Percentiles rank a stretch among this genome's conserved stretches.
These are phyloP conservation scores for Rhododendron simsii DNA, from an alignment of 148 eudicot genomes.

Conservation along the genomic window DNA sequence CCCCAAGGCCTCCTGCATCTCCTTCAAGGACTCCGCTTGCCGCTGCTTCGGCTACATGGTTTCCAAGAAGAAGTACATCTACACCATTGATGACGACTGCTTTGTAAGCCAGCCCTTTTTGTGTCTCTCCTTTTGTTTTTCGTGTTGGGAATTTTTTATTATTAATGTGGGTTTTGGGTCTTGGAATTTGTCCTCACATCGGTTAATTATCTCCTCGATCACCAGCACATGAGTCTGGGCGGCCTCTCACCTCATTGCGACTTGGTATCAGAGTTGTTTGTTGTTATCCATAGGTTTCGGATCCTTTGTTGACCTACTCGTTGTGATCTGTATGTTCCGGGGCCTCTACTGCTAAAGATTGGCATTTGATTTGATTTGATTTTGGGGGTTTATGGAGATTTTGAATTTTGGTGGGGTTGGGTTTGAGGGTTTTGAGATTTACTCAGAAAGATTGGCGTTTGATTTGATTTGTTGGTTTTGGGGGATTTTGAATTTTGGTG, in stretches of 20 bases:
- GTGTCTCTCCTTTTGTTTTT: background rate
- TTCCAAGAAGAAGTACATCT: conserved; percentile 85
- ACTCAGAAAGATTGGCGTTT: background rate
- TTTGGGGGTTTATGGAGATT: background rate
- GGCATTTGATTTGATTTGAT: background rate
- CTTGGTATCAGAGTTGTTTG: background rate
- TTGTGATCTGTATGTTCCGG: background rate
- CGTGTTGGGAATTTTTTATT: background rate
- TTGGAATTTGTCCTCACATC: background rate
- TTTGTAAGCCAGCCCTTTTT: conserved; percentile 43
- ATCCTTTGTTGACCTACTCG: background rate
- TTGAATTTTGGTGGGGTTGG: background rate
- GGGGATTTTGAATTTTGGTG: background rate
- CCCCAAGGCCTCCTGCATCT: conserved; percentile 73
- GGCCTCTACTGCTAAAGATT: background rate
- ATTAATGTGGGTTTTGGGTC: background rate
- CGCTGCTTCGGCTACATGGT: conserved; percentile 83
- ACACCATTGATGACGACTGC: conserved; percentile 90
- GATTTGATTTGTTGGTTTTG: background rate
- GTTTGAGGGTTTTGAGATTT: background rate
- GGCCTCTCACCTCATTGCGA: background rate
- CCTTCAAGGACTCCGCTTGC: conserved; percentile 90
- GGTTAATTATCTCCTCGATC: too few relatives aligned
- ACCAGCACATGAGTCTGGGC: too few relatives aligned
- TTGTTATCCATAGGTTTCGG: background rate